These are phyloP conservation scores for Hirschfeldia incana DNA, from an alignment of 345 rosid species.

Conservation along the genomic window DNA sequence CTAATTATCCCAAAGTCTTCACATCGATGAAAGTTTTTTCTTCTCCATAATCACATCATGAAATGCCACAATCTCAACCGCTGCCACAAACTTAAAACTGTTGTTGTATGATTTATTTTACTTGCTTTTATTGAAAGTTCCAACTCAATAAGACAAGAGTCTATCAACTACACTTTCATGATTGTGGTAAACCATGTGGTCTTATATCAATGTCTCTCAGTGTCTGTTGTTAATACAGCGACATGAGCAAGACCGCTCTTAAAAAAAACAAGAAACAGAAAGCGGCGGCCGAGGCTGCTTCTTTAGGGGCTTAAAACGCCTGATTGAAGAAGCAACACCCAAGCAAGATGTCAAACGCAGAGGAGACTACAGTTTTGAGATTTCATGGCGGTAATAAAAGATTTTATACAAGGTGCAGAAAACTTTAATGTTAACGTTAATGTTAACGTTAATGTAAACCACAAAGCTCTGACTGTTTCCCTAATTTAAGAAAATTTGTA, in stretches of 20 bases:
- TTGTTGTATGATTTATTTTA: too few relatives aligned
- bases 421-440: slow-evolving; percentile 6
- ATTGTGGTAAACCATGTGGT: too few relatives aligned
- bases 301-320: slow-evolving; percentile 26
- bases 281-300: slow-evolving; percentile 57
- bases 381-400: slow-evolving; percentile 14
- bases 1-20: slow-evolving; percentile 14
- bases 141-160: too few relatives aligned
- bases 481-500: not conserved
- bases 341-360: not conserved
- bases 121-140: too few relatives aligned
- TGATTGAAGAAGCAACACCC: not conserved
- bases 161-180: too few relatives aligned
- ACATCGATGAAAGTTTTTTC: slow-evolving; percentile 31
- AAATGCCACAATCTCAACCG: too few relatives aligned
- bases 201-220: too few relatives aligned
- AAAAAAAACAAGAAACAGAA: slow-evolving; percentile 24
- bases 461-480: not conserved
- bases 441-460: slow-evolving; percentile 8
- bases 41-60: slow-evolving; percentile 15
- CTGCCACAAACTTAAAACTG: too few relatives aligned
- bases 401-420: not conserved
- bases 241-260: too few relatives aligned
- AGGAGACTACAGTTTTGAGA: slow-evolving; percentile 23
- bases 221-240: too few relatives aligned